Evolutionary conservation across 2,329 filamentous ascomycete species (phyloP).

Genomic region (Arachnopeziza araneosa): DNA sequence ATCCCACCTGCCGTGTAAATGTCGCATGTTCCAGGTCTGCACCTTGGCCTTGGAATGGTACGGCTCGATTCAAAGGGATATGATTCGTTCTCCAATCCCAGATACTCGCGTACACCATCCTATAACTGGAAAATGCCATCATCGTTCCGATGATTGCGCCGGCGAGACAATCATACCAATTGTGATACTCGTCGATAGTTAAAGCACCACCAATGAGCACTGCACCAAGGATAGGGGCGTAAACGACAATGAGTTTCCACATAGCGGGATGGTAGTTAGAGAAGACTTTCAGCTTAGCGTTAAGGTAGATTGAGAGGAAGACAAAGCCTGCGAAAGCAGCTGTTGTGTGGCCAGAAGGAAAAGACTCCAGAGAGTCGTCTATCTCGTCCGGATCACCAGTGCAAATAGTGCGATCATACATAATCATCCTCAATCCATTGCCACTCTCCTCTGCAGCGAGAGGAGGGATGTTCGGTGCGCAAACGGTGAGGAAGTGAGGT

Average conservation of each 20-base stretch:
- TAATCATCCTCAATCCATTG: constrained; percentile 54
- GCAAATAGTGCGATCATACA: constrained; percentile 66
- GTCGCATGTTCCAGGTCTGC: constrained; percentile 47
- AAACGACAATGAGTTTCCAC: constrained; percentile 65
- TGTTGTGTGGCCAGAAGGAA: constrained; percentile 69
- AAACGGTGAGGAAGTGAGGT: constrained; percentile 68
- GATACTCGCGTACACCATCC: constrained; percentile 61
- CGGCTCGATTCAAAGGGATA: constrained; percentile 55
- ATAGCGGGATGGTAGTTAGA: constrained; percentile 66
- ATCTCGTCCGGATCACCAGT: constrained; percentile 60
- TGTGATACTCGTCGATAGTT: constrained; percentile 69
- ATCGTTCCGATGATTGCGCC: constrained; percentile 60
- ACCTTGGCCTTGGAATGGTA: constrained; percentile 43
- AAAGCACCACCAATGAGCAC: constrained; percentile 62
- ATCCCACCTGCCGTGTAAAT: constrained; percentile 55
- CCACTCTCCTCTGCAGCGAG: constrained; percentile 36
- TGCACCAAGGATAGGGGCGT: constrained; percentile 62
- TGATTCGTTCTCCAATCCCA: constrained; percentile 67
- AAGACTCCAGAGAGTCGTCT: constrained; percentile 63
- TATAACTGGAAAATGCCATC: constrained; percentile 59
- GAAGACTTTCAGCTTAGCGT: constrained; percentile 73
- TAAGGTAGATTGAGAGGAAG: constrained; percentile 67
- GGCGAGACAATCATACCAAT: constrained; percentile 69
- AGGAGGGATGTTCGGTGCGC: constrained; percentile 49
- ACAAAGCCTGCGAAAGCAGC: constrained; percentile 68